These are phyloP conservation scores for Pleurotus salmoneostramineus DNA, from an alignment of 768 basidiomycete genomes.

Conservation along the genomic window DNA sequence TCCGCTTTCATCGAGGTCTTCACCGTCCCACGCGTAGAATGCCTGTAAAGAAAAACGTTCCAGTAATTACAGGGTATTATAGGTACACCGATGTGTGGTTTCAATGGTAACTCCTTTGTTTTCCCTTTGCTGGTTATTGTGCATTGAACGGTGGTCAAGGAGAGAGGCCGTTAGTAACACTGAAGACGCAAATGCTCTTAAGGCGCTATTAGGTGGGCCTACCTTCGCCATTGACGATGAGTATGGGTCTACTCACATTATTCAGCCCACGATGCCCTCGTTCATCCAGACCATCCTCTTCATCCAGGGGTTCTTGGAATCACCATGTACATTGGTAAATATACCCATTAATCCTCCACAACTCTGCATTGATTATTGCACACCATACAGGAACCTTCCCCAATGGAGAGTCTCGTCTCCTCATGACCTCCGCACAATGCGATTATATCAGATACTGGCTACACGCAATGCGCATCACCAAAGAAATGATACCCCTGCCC, in stretches of 20 bases:
- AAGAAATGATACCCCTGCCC: slow-evolving; percentile 64
- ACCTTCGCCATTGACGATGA: not conserved
- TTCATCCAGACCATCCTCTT: slow-evolving; percentile 70
- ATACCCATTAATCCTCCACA: not conserved
- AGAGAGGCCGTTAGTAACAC: slow-evolving; percentile 48
- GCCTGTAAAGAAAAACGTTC: slow-evolving; percentile 17
- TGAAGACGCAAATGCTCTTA: slow-evolving; percentile 60
- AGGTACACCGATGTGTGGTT: slow-evolving; percentile 85
- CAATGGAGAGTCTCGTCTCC: slow-evolving; percentile 71
- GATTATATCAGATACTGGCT: slow-evolving; percentile 87
- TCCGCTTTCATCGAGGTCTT: no score
- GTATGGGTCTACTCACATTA: no score
- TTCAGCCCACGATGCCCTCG: slow-evolving; percentile 60
- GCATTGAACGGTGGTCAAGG: slow-evolving; percentile 37
- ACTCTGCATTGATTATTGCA: no score
- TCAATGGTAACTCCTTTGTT: slow-evolving; percentile 49
- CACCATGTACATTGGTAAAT: slow-evolving; percentile 64
- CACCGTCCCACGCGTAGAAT: not conserved
- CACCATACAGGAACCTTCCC: slow-evolving; percentile 51
- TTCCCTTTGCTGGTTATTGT: not conserved
- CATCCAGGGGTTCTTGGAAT: slow-evolving; percentile 60
- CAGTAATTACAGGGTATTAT: slow-evolving; percentile 68
- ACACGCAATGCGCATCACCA: slow-evolving; percentile 66
- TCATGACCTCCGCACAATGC: slow-evolving; percentile 81
- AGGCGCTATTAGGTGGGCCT: slow-evolving; percentile 52